A percentile compares a stretch with the other conserved stretches of the same genome.
phyloP scores from a whole-genome alignment of 2,329 filamentous ascomycete genomes.

The Colletotrichum sp. region DNA sequence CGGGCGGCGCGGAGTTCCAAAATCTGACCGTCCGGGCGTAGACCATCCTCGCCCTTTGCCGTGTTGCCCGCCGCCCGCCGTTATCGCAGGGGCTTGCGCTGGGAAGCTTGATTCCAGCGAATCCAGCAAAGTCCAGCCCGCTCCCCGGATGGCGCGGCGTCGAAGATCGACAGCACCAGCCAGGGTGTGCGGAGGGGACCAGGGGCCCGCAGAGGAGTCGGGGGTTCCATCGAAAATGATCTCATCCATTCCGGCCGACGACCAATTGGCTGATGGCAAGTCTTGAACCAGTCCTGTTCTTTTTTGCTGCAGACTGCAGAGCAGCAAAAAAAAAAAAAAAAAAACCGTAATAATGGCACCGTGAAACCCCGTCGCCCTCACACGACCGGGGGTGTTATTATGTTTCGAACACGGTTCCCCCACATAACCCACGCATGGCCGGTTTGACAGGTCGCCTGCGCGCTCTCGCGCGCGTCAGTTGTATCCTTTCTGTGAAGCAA shows the following conservation, averaged over 20 bases:
- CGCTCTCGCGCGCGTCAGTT: background rate
- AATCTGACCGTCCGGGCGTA: background rate
- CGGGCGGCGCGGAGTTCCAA: background rate
- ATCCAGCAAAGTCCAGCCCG: background rate
- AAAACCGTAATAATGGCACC: background rate
- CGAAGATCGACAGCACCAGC: slow-evolving; percentile 9
- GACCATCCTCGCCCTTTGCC: background rate
- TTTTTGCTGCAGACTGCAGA: background rate
- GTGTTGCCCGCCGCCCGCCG: slow-evolving; percentile 1
- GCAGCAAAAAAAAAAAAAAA: background rate
- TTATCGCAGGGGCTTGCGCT: background rate
- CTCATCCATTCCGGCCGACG: background rate
- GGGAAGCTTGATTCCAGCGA: background rate
- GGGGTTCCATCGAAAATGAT: slow-evolving; percentile 16
- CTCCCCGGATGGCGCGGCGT: slow-evolving; percentile 12
- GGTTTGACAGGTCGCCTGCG: background rate
- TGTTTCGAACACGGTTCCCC: slow-evolving; percentile 9
- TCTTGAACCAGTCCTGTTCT: background rate
- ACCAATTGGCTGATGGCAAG: background rate
- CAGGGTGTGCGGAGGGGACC: background rate
- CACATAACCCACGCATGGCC: background rate
- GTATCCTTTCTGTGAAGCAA: background rate
- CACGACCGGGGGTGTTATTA: background rate
- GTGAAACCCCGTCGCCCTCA: background rate
- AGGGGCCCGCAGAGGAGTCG: background rate